Conservation (phyloP, 2,329 filamentous ascomycete species). For the Myriosclerotinia curreyana region DNA sequence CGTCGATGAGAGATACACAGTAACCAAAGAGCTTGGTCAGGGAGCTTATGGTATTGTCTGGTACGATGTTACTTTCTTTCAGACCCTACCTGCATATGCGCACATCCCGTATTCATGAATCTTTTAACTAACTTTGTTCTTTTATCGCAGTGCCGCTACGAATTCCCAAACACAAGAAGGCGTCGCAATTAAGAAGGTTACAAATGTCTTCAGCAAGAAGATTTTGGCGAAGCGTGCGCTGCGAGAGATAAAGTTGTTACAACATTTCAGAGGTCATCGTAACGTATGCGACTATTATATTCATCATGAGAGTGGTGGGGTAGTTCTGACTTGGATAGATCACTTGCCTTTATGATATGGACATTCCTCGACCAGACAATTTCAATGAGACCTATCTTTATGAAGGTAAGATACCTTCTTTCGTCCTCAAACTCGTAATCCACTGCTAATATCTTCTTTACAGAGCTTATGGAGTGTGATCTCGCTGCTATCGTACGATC, state of each 20-base stretch:
- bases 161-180: conserved; percentile 89
- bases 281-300: conserved; percentile 57
- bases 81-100: conserved; percentile 14
- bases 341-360: conserved; percentile 99
- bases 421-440: not conserved
- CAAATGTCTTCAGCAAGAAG: conserved; percentile 99
- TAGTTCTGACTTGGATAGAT: conserved; percentile 61
- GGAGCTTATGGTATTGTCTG: conserved; percentile 99
- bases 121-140: conserved; percentile 31
- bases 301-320: conserved; percentile 9
- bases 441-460: conserved; percentile 29
- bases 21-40: conserved; percentile 97
- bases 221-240: conserved; percentile 96
- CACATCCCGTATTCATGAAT: conserved; percentile 28
- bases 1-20: conserved; percentile 96
- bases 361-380: conserved; percentile 93
- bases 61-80: conserved; percentile 50
- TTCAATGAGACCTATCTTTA: conserved; percentile 99
- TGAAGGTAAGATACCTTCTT: conserved; percentile 63
- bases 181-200: conserved; percentile 98
- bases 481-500: conserved; percentile 96
- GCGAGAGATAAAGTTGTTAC: conserved; percentile 96
- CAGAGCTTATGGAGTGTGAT: conserved; percentile 99
- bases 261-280: conserved; percentile 91
- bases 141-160: conserved; percentile 69